Percentiles rank a stretch among this genome's conserved stretches.
Evolutionary conservation across 2,329 filamentous ascomycete species (phyloP).

Genomic region (Beauveria varroae): DNA sequence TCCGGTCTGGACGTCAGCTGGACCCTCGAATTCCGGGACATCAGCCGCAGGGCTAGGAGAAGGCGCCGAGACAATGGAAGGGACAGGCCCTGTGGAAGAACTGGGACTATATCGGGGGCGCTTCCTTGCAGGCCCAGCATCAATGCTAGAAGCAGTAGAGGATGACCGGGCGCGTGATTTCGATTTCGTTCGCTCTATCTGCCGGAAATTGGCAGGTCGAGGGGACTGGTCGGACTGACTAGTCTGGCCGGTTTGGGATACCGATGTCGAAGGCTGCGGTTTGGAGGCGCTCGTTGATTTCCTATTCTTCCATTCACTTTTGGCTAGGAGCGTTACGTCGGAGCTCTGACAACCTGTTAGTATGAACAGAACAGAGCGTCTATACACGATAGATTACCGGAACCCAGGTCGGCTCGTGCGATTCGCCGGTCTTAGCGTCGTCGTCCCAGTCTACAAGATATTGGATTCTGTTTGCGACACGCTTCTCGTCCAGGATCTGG

Average conservation of each 20-base stretch:
- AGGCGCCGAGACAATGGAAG: conserved; percentile 22
- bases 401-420: conserved; percentile 28
- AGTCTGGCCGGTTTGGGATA: not conserved
- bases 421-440: conserved; percentile 23
- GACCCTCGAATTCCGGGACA: conserved; percentile 13
- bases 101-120: conserved; percentile 17
- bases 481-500: conserved; percentile 28
- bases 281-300: conserved; percentile 14
- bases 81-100: conserved; percentile 23
- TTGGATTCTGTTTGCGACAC: conserved; percentile 18
- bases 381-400: conserved; percentile 7
- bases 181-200: conserved; percentile 13
- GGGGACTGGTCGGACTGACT: conserved; percentile 20
- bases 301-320: conserved; percentile 25
- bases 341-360: conserved; percentile 15
- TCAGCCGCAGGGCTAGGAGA: conserved; percentile 18
- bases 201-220: conserved; percentile 22
- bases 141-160: not conserved
- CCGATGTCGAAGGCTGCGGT: not conserved
- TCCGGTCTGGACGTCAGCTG: conserved; percentile 10
- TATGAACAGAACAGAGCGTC: not conserved
- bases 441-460: conserved; percentile 34
- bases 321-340: conserved; percentile 25
- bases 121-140: conserved; percentile 16
- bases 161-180: not conserved